Evolutionary conservation across 345 rosid species (phyloP), one percentile per base, ranked within the genome.

Genomic region (Salix dunnii): DNA sequence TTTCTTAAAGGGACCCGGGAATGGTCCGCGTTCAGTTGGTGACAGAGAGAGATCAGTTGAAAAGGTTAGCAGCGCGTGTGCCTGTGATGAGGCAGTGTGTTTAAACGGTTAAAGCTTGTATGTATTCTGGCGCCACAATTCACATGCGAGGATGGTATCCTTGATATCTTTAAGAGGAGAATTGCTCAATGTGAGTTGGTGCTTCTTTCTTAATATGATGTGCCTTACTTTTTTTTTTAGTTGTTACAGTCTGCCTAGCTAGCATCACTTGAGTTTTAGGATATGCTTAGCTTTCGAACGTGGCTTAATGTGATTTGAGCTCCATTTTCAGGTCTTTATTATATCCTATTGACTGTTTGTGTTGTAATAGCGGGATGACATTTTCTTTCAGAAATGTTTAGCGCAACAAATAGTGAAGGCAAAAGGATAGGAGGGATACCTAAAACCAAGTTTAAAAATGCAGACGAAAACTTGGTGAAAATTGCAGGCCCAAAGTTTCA

Each of bases 41-140:
- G 81, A 83, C 76, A 80, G 74, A 38, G 74, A 77, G 76, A 66
- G 71, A 65, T 74, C 79, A 80, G 17, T 64, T 23, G 33, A 68
- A 72, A 71, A 25, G 43, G 21, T 21, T 61, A 20, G 64, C 13
- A 4, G 31, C 8, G 16, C 31, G 3, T 25, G 31, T 35, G 20
- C 61, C 66, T n/a, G 3, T 62, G 55, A 46, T 53, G 30, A 16
- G 28, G 51, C 3, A 65, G 64, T 14, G 20, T 9, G 71, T 65
- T 28, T 31, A 6, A 16, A 53, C 21, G 60, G 36, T 31, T 65
- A 17, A 17, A 16, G 36, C 18, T 33, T 64, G 17, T 17, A 12
- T 43, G 20, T 25, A 25, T 43, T 43, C 48, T 69, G 53, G 33
- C 23, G n/a, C 53, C 53, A 43, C 20, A 61, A 43, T 74, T 58